Evolutionary conservation across 768 basidiomycete genomes (phyloP).

Genomic region (Collybiopsis confluens): DNA sequence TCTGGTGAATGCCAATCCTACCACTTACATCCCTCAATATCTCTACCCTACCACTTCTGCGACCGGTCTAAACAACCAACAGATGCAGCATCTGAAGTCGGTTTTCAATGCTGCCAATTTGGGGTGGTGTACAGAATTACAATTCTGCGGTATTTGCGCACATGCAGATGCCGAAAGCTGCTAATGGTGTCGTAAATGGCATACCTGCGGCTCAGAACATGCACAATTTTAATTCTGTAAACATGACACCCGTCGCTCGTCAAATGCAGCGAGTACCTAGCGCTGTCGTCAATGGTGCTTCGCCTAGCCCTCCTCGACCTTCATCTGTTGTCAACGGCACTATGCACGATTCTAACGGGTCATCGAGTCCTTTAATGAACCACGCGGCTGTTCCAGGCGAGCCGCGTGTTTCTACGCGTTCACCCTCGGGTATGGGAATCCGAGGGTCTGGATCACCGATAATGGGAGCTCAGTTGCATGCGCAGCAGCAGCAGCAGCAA

Average conservation of each 20-base stretch:
- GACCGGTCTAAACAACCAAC: constrained; percentile 44
- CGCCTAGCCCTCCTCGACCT: neutral
- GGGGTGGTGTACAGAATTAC: constrained; percentile 19
- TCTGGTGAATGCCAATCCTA: constrained; percentile 11
- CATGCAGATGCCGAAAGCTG: neutral
- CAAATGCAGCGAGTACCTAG: constrained; percentile 29
- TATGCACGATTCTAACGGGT: neutral
- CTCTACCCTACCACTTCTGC: constrained; percentile 16
- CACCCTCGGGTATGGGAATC: too few species aligned
- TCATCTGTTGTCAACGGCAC: neutral
- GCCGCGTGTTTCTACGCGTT: constrained; percentile 30
- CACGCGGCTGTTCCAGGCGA: constrained; percentile 1
- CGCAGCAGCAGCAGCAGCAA: too few species aligned
- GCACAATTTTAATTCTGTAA: constrained; percentile 26
- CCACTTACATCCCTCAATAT: constrained; percentile 27
- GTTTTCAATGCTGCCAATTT: constrained; percentile 34
- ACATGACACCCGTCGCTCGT: constrained; percentile 33
- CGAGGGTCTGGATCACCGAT: too few species aligned
- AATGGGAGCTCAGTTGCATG: too few species aligned
- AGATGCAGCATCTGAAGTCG: constrained; percentile 56
- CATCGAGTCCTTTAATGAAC: constrained; percentile 2
- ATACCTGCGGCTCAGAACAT: constrained; percentile 31
- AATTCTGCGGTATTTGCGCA: constrained; percentile 29
- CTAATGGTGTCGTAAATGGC: neutral
- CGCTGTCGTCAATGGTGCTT: neutral